Evolutionary conservation across 2,329 filamentous ascomycete species (phyloP).

Genomic region (Venturia aucupariae): DNA sequence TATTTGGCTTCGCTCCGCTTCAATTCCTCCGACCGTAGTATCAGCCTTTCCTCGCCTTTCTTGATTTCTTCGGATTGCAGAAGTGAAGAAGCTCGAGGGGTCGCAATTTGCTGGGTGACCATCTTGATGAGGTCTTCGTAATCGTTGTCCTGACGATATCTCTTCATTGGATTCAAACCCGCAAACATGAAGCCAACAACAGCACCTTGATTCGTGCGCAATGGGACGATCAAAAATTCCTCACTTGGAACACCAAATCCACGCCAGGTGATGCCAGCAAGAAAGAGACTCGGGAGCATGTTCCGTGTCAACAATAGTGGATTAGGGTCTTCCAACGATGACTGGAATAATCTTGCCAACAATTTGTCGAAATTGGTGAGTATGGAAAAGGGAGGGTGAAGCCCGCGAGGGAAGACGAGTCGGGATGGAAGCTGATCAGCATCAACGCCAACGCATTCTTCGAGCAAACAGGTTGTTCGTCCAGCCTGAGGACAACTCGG

Average conservation of each 20-base stretch:
- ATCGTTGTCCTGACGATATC: neutral
- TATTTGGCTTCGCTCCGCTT: constrained; percentile 15
- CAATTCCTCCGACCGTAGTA: constrained; percentile 6
- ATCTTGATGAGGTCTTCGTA: neutral
- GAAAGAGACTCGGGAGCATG: neutral
- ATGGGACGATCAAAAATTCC: neutral
- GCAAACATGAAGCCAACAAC: constrained; percentile 3
- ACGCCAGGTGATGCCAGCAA: neutral
- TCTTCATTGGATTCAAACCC: constrained; percentile 5
- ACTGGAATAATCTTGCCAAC: neutral
- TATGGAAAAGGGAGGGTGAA: neutral
- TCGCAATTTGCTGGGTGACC: neutral
- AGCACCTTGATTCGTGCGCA: neutral
- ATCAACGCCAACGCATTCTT: neutral
- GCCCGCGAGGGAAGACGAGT: neutral
- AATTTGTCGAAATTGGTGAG: neutral
- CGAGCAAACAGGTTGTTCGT: neutral
- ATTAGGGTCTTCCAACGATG: neutral
- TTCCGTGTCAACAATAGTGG: neutral
- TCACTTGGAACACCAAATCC: constrained; percentile 8
- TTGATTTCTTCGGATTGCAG: neutral
- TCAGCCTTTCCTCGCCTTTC: constrained; percentile 9
- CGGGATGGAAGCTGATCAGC: neutral
- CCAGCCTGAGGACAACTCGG: neutral
- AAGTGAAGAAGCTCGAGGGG: neutral